Conservation (phyloP, 2,329 filamentous ascomycete genomes). For the Alternaria viburni region DNA sequence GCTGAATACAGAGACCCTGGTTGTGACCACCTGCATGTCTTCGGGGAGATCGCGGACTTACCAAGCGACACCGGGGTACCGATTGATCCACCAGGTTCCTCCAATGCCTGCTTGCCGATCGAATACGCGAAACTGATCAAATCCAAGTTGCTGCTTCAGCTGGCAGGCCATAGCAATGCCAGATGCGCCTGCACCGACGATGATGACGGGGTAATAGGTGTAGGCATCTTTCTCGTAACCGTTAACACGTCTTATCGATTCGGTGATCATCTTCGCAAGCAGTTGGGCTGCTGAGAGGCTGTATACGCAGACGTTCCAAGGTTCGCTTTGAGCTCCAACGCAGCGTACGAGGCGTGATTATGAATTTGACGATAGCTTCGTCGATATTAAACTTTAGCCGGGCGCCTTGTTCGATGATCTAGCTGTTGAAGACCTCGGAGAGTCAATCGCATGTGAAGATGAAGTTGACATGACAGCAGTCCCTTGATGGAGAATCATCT, state of each 20-base stretch:
- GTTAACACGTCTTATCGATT: constrained; percentile 46
- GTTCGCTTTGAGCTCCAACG: background rate
- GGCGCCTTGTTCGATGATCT: background rate
- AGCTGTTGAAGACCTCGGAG: background rate
- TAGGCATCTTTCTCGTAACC: constrained; percentile 49
- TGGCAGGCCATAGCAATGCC: constrained; percentile 67
- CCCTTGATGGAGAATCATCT: background rate
- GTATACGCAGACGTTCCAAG: background rate
- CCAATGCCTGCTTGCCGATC: constrained; percentile 64
- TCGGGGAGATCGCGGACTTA: constrained; percentile 14
- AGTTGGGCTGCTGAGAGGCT: background rate
- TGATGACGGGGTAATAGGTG: constrained; percentile 57
- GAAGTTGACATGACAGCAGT: background rate
- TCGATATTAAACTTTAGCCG: background rate
- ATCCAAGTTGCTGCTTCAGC: constrained; percentile 63
- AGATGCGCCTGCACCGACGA: constrained; percentile 68
- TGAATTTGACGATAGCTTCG: background rate
- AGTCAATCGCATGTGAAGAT: background rate
- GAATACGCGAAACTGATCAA: constrained; percentile 66
- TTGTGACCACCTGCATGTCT: background rate
- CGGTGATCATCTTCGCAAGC: constrained; percentile 32
- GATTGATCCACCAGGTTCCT: constrained; percentile 70
- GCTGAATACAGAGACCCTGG: background rate
- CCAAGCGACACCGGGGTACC: constrained; percentile 58
- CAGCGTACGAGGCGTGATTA: background rate